These are phyloP conservation scores for Lachnellula cervina DNA, from an alignment of 2,329 filamentous ascomycete species.

Conservation along the genomic window DNA sequence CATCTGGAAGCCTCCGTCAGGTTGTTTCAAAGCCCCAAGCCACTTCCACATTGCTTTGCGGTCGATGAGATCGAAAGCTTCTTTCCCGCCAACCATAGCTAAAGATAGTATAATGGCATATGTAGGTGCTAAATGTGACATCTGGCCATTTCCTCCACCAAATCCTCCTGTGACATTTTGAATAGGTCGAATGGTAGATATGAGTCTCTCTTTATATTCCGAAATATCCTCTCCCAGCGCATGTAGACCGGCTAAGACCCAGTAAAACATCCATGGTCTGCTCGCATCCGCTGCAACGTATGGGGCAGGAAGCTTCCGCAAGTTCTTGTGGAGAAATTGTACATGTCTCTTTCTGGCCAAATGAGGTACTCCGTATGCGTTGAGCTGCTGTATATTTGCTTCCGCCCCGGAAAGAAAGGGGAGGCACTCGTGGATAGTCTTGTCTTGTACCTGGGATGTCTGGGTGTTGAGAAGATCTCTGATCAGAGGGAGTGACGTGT, in stretches of 20 bases:
- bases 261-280: slow-evolving; percentile 92
- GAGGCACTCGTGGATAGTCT: slow-evolving; percentile 63
- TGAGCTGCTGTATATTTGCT: slow-evolving; percentile 47
- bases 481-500: slow-evolving; percentile 55
- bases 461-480: slow-evolving; percentile 61
- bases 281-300: slow-evolving; percentile 79
- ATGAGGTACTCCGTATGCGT: slow-evolving; percentile 67
- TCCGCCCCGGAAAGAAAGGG: slow-evolving; percentile 57
- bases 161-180: slow-evolving; percentile 85
- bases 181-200: slow-evolving; percentile 71
- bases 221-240: slow-evolving; percentile 70
- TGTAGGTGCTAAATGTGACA: slow-evolving; percentile 80
- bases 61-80: slow-evolving; percentile 71
- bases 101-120: slow-evolving; percentile 81
- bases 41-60: slow-evolving; percentile 85
- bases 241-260: slow-evolving; percentile 72
- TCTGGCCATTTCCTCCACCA: slow-evolving; percentile 88
- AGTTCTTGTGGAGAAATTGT: slow-evolving; percentile 55
- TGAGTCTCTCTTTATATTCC: slow-evolving; percentile 61
- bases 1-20: slow-evolving; percentile 86
- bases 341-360: slow-evolving; percentile 63
- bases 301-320: slow-evolving; percentile 58
- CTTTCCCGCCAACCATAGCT: slow-evolving; percentile 69
- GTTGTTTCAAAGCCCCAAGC: slow-evolving; percentile 80
- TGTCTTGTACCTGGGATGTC: slow-evolving; percentile 63